Evolutionary conservation across 352 stramenopile genomes (phyloP), one percentile per base, ranked within the genome.

Genomic region (Phytopythium cucurbitacearum): DNA sequence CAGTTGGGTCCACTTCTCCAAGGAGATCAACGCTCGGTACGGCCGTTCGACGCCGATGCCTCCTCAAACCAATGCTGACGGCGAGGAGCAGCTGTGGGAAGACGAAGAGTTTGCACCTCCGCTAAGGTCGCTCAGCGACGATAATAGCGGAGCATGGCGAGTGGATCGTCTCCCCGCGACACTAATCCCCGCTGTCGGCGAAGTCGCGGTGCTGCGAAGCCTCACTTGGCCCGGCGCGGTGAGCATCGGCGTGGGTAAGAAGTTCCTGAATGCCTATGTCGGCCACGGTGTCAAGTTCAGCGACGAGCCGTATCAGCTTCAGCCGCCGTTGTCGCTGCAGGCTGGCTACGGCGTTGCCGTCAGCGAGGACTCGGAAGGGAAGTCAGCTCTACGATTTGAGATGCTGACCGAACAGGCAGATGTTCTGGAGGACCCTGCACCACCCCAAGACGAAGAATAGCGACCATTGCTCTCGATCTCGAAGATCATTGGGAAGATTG

Each of bases 241-340:
- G 16, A 85, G 87, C 35, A 86, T 97, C 40, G 87, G 76, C 2
- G 71, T 83, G 8, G 85, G 80, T 16, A 94, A 91, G 56, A 91
- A 86, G 57, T 96, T 94, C 56, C 69, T 91, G 3, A 97, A 95
- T 64, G 66, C 95, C 28, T 97, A 97, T 52, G 87, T 96, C 0
- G 88, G 89, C 41, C 71, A 96, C 53, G 88, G 77, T 4, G 60
- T 94, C 55, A 92, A 94, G 57, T 83, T 78, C 53, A 85, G 67
- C 37, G 54, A 54, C 6, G 73, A 76, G 62, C 77, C 73, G 34
- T 91, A 74, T 64, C 85, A 80, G 53, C 64, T 80, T 12, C 69
- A 60, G 62, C 62, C 65, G 15, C 76, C 76, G n/a, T 69, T 76
- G 40, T 62, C 65, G 4, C 64, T 89, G 5, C 69, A 89, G 50